A percentile compares a stretch with the other conserved stretches of the same genome.
Conservation (phyloP, 1,284 basidiomycete genomes). For the Athelia psychrophila region DNA sequence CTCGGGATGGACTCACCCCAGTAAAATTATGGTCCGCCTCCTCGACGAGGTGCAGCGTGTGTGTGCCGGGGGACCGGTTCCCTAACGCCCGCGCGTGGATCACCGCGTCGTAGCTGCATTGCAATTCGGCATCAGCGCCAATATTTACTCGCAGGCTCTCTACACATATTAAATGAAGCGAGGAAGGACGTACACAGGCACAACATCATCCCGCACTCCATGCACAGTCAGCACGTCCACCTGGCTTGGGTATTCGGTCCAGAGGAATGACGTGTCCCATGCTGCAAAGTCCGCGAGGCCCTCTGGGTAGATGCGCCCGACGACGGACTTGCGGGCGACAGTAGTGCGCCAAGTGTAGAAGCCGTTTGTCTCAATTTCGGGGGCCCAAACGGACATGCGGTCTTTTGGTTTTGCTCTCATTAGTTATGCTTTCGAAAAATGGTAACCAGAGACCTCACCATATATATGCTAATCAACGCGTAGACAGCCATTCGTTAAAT, state of each 20-base stretch:
- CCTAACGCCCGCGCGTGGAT: constrained; percentile 64
- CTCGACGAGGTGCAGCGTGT: constrained; percentile 64
- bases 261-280: constrained; percentile 63
- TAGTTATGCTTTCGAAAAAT: background rate
- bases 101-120: constrained; percentile 62
- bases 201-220: constrained; percentile 59
- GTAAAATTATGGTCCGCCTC: constrained; percentile 75
- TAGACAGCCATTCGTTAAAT: background rate
- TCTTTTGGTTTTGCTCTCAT: background rate
- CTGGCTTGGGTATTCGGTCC: constrained; percentile 56
- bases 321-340: constrained; percentile 58
- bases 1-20: constrained; percentile 39
- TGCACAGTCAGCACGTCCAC: constrained; percentile 69
- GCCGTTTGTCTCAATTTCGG: constrained; percentile 48
- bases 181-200: constrained; percentile 61
- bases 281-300: constrained; percentile 57
- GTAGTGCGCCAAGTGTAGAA: constrained; percentile 54
- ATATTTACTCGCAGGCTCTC: constrained; percentile 8
- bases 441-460: background rate
- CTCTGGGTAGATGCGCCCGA: constrained; percentile 48
- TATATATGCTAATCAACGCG: background rate
- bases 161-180: constrained; percentile 1
- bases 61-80: constrained; percentile 58
- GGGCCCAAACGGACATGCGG: constrained; percentile 23
- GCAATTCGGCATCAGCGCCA: constrained; percentile 1